phyloP scores from a whole-genome alignment of 2,329 filamentous ascomycete genomes.

The Botrytis fabae region DNA sequence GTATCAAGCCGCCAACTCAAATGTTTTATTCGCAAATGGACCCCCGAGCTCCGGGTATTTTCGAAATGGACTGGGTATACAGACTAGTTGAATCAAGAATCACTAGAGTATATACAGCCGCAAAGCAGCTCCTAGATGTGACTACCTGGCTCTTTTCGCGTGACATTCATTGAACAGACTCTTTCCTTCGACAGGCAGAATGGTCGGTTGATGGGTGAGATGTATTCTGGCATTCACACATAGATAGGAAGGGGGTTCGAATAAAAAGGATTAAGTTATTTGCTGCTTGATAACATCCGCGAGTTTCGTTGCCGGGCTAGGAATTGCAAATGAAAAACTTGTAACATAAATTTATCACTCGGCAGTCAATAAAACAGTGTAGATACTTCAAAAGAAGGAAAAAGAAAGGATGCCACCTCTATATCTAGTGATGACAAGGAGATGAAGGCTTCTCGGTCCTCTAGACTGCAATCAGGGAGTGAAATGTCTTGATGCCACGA shows the following conservation, averaged over 20 bases:
- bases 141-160: not conserved
- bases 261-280: not conserved
- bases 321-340: not conserved
- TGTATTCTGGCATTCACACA: no score
- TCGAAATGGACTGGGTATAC: not conserved
- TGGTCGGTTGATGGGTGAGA: not conserved
- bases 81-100: not conserved
- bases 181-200: not conserved
- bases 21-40: not conserved
- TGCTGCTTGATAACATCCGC: not conserved
- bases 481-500: not conserved
- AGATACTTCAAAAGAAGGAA: not conserved
- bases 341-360: not conserved
- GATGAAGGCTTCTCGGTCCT: not conserved
- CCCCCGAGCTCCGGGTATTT: not conserved
- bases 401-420: not conserved
- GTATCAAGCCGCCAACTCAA: not conserved
- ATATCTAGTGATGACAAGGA: not conserved
- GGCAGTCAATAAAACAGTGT: not conserved
- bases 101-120: not conserved
- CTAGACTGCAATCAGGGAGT: no score
- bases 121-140: not conserved
- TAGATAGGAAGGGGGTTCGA: no score
- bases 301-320: no score
- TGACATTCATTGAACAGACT: not conserved